Base-by-base conservation (phyloP, 352 stramenopile species). In the Thalassiosira tumida region DNA sequence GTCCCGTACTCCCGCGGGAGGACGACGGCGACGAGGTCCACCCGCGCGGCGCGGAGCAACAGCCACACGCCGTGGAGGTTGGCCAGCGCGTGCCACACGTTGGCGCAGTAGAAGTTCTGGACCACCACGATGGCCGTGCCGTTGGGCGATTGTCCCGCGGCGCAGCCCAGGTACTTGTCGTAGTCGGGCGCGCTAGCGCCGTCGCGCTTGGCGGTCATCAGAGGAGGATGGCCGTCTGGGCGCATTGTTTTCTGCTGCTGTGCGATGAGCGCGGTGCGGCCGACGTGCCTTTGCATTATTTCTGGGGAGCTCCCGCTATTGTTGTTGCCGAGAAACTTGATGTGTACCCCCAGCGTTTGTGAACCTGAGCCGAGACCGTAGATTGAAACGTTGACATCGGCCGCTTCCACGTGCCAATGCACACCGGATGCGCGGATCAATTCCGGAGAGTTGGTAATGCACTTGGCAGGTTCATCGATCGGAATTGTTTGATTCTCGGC, bases 321-420 rank as follows among this genome's bases (percentile, higher is more conserved):
- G n/a, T n/a, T n/a, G n/a, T n/a, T n/a, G n/a, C n/a, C n/a, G 1
- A 70, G 29, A 14, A 31, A 70, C 38, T 26, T 70, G 35, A 70
- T 70, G 6, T 70, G 62, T 17, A 70, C 62, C 5, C 62, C 62
- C 29, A 70, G 21, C 62, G 26, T 70, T n/a, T n/a, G n/a, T n/a
- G n/a, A n/a, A 35, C 29, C 4, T 4, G n/a, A 26, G 29, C 15
- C 24, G 2, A 40, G 62, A 14, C 2, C 3, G 21, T 26, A 70
- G n/a, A 70, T 70, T 26, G 62, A 70, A 40, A 70, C 38, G 62
- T 70, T 17, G 14, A 24, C 62, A 70, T 70, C 62, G 35, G 62
- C 62, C 2, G 21, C 29, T 15, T 70, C 29, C n/a, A 70, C 38
- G 54, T 67, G 54, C 54, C 10, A 31, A 29, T 67, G 54, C 7